These are phyloP conservation scores for Phytomonas sp. DNA, from an alignment of 208 protist species.

Conservation along the genomic window DNA sequence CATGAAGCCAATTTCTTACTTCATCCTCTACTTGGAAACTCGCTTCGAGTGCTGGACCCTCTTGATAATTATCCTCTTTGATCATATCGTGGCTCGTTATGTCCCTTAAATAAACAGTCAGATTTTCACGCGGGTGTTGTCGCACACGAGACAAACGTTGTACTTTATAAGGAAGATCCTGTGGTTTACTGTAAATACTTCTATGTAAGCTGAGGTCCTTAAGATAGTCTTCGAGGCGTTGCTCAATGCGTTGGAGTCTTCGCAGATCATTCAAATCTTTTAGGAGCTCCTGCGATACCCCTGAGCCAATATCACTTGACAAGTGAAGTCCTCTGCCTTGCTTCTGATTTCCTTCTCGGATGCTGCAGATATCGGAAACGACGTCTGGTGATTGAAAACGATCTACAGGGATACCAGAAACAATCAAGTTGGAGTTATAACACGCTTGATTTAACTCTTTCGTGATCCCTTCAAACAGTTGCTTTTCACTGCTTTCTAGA, in stretches of 20 bases:
- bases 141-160: not conserved
- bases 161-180: not conserved
- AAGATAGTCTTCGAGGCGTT: not conserved
- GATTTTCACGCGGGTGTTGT: not conserved
- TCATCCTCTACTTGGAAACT: not conserved
- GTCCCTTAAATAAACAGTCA: not conserved
- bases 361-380: not conserved
- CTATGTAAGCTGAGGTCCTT: not conserved
- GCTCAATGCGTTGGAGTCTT: not conserved
- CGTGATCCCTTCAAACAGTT: not conserved
- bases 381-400: not conserved
- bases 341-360: not conserved
- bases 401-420: not conserved
- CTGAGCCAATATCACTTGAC: not conserved
- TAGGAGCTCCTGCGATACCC: not conserved
- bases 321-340: not conserved
- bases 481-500: not conserved
- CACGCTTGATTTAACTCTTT: not conserved
- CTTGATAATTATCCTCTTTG: not conserved
- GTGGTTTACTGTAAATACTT: not conserved
- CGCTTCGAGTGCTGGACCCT: not conserved
- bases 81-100: not conserved
- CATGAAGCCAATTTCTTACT: not conserved
- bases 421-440: not conserved
- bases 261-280: not conserved